These are phyloP conservation scores for Schizosaccharomyces cryophilus DNA, from an alignment of 805 yeast species.

Conservation along the genomic window DNA sequence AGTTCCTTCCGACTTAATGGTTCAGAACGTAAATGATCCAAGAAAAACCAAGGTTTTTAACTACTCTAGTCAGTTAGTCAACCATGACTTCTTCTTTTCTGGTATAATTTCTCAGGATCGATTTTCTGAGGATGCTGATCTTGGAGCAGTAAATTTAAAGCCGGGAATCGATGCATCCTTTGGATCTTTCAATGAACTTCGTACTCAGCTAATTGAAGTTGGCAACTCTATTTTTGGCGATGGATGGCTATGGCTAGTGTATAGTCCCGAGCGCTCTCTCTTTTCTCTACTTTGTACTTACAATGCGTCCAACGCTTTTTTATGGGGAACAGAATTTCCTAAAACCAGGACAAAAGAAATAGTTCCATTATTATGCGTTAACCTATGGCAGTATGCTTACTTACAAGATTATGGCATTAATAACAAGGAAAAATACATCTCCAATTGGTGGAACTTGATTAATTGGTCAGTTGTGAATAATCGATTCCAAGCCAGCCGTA, in stretches of 20 bases:
- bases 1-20: background rate
- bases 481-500: background rate
- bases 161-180: slow-evolving; percentile 27
- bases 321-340: slow-evolving; percentile 7
- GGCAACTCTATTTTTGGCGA: slow-evolving; percentile 60
- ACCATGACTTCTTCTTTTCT: slow-evolving; percentile 62
- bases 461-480: slow-evolving; percentile 35
- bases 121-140: background rate
- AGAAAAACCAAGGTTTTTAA: slow-evolving; percentile 52
- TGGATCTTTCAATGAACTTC: slow-evolving; percentile 56
- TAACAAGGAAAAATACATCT: slow-evolving; percentile 49
- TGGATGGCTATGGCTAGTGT: slow-evolving; percentile 78
- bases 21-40: slow-evolving; percentile 39
- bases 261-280: slow-evolving; percentile 20
- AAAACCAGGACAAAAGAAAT: slow-evolving; percentile 5
- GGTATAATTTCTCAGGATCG: slow-evolving; percentile 6
- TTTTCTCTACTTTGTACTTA: slow-evolving; percentile 60
- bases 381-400: slow-evolving; percentile 80
- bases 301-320: slow-evolving; percentile 64
- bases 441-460: slow-evolving; percentile 49
- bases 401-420: slow-evolving; percentile 56
- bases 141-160: background rate
- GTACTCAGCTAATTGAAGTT: slow-evolving; percentile 41
- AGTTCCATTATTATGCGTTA: slow-evolving; percentile 53
- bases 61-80: slow-evolving; percentile 73